Percentiles rank a stretch among this genome's conserved stretches.
Conservation (phyloP, 1,139 yeast genomes). For the Hansenula lynferdii region DNA sequence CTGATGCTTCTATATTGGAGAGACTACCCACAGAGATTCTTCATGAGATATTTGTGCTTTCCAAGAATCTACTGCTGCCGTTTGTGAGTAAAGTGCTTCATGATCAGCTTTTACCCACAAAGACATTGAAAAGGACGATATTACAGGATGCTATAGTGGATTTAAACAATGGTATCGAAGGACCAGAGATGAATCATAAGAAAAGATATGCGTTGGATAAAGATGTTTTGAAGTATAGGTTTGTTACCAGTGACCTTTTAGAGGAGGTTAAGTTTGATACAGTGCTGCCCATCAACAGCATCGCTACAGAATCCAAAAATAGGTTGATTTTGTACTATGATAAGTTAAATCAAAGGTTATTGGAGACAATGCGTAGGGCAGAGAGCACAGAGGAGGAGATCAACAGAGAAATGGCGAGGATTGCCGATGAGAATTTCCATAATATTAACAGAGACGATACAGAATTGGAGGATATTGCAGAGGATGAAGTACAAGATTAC, state of each 20-base stretch:
- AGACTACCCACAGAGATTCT: conserved; percentile 18
- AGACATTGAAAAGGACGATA: conserved; percentile 9
- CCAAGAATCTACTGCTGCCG: conserved; percentile 13
- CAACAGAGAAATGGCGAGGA: conserved; percentile 13
- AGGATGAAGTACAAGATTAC: conserved; percentile 12
- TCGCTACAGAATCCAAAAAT: conserved; percentile 13
- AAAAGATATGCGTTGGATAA: conserved; percentile 17
- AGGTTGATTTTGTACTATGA: conserved; percentile 15
- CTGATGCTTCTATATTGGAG: conserved; percentile 10
- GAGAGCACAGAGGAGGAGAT: conserved; percentile 13
- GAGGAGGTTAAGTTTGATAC: conserved; percentile 11
- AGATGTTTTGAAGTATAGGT: conserved; percentile 10
- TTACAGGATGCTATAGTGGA: conserved; percentile 12
- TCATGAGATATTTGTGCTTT: conserved; percentile 13
- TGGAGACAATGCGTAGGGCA: conserved; percentile 10
- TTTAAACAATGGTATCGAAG: conserved; percentile 7
- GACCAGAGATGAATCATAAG: conserved; percentile 1
- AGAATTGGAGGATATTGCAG: conserved; percentile 5
- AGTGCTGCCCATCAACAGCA: conserved; percentile 10
- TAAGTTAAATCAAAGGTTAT: conserved; percentile 13
- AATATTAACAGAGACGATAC: neutral
- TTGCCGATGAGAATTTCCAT: conserved; percentile 14
- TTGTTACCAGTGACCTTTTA: conserved; percentile 10
- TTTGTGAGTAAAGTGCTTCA: conserved; percentile 9
- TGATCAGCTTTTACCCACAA: conserved; percentile 8